Evolutionary conservation across 1,284 basidiomycete genomes (phyloP), one percentile per base, ranked within the genome.

Genomic region (Cutaneotrichosporon dermatis): DNA sequence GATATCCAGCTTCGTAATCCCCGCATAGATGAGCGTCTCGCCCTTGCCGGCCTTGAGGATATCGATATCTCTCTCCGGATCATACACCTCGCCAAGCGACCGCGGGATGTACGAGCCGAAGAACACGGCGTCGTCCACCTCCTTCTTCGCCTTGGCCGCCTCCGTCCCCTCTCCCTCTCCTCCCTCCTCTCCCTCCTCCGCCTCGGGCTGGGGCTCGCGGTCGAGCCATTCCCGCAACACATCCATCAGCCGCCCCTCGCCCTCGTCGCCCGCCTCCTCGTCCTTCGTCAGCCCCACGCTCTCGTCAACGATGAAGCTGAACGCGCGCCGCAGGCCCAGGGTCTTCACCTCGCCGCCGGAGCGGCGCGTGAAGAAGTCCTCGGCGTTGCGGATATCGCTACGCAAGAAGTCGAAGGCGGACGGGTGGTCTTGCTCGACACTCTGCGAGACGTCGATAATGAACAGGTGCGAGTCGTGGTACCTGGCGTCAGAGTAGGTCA

Each of bases 361-460:
- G 25, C 86, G 83, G 62, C 86, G 82, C 1, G 83, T 81, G 76
- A 98, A 99, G 76, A 91, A 99, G 44, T 92, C 92, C 65, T 98
- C 93, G 43, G 95, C 82, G 75, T 99, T 98, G 66, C 86, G 87
- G 53, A 99, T 83, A 77, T 99, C 96, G 44, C 84, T 87, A 36
- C 95, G 87, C 50, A 99, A 82, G 77, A 99, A 99, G 76, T 99
- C 95, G 73, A 92, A 96, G 0, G 93, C 92, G 42, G 88, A 83
- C 0, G 95, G 95, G 72, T 99, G 96, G 76, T 99, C 95, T 71
- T 98, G 94, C 73, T 99, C 96, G 45, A 99, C 95, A 57, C 90
- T 93, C 78, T 99, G 96, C 3, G 92, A 96, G 61, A 99, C 96
- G 75, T 99, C 96, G 78, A 99, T 99, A 71, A 99, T 89, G 80